Evolutionary conservation across 345 rosid genomes (phyloP).

Genomic region (Psidium friedrichsthalianum): DNA sequence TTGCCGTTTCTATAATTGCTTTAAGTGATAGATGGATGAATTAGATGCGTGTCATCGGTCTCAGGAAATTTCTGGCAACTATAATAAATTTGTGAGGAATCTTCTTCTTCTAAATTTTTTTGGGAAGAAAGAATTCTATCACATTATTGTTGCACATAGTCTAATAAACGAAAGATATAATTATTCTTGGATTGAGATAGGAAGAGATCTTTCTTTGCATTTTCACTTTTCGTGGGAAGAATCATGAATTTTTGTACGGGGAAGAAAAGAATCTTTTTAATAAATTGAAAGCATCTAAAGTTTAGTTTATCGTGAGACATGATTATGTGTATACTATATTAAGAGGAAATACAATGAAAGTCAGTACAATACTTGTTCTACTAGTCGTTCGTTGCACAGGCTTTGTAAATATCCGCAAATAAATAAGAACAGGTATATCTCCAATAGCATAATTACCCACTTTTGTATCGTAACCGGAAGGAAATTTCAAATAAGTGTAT

Average conservation of each 20-base stretch:
- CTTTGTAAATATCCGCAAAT: no score
- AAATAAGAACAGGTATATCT: no score
- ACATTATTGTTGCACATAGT: not conserved
- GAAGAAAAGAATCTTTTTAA: not conserved
- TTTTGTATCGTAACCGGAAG: no score
- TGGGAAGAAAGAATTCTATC: not conserved
- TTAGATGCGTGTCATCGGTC: not conserved
- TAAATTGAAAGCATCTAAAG: not conserved
- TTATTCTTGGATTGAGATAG: not conserved
- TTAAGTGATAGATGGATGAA: not conserved
- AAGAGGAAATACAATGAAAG: no score
- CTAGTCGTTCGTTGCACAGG: no score
- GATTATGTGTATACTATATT: no score
- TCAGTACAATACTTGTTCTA: no score
- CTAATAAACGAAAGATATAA: not conserved
- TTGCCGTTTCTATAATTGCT: no score
- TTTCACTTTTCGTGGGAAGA: not conserved
- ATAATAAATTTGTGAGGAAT: not conserved
- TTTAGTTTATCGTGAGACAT: not conserved
- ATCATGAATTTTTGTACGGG: not conserved
- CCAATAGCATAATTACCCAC: no score
- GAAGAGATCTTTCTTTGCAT: not conserved
- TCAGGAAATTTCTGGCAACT: not conserved
- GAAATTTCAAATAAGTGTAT: no score
- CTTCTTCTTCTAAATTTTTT: not conserved